Conservation (phyloP, 2,329 filamentous ascomycete genomes). For the Aspergillus ibericus region DNA sequence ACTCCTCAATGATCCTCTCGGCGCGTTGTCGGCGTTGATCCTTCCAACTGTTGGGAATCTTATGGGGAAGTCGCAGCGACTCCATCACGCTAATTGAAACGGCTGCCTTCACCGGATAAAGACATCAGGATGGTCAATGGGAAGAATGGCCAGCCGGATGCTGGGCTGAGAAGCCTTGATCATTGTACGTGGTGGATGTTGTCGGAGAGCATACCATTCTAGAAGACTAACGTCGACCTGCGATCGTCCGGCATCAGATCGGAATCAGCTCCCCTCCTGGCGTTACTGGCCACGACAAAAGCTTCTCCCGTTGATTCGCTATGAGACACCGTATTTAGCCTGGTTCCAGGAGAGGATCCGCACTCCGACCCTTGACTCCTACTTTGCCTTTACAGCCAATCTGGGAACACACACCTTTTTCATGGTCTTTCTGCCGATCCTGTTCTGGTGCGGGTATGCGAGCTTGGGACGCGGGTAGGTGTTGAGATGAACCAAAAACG, state of each 20-base stretch:
- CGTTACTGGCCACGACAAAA: constrained; percentile 79
- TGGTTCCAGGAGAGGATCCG: constrained; percentile 78
- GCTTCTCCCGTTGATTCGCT: constrained; percentile 82
- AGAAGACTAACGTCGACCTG: constrained; percentile 10
- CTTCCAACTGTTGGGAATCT: constrained; percentile 8
- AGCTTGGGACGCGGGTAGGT: constrained; percentile 82
- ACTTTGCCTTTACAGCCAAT: constrained; percentile 96
- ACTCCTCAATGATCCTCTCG: not conserved
- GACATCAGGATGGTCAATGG: constrained; percentile 39
- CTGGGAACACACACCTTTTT: constrained; percentile 98
- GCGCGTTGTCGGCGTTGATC: not conserved
- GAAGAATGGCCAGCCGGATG: constrained; percentile 48
- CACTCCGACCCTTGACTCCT: constrained; percentile 83
- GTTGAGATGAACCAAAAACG: not conserved
- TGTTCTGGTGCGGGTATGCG: constrained; percentile 94
- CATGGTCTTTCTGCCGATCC: constrained; percentile 89
- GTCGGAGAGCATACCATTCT: not conserved
- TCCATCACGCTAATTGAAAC: constrained; percentile 22
- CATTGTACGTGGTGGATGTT: constrained; percentile 56
- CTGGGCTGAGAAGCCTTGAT: constrained; percentile 76
- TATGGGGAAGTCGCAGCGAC: constrained; percentile 23
- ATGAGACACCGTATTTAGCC: constrained; percentile 93
- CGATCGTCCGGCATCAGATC: constrained; percentile 58
- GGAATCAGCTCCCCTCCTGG: constrained; percentile 80
- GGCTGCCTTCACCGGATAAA: not conserved